phyloP scores from a whole-genome alignment of 805 yeast species.

The Tetrapisispora iriomotensis region DNA sequence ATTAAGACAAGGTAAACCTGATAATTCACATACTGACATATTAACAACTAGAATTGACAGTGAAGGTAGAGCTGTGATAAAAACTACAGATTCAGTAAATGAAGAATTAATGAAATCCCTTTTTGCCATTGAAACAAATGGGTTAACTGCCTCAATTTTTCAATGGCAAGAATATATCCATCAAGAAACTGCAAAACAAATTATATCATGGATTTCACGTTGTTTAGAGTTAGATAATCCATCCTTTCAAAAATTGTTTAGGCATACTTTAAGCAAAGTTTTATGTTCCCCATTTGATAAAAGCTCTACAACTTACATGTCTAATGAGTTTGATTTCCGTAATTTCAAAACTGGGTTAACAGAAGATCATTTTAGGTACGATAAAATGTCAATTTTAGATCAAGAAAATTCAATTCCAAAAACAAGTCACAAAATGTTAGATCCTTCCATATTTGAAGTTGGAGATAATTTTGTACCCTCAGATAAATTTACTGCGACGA shows the following conservation, averaged over 20 bases:
- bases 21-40: conserved; percentile 26
- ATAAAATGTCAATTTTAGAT: conserved; percentile 28
- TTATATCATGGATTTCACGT: conserved; percentile 44
- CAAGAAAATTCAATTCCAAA: conserved; percentile 28
- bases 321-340: conserved; percentile 16
- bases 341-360: conserved; percentile 13
- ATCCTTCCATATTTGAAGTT: not conserved
- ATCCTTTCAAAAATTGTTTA: conserved; percentile 32
- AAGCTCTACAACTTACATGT: conserved; percentile 14
- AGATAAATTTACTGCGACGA: not conserved
- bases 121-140: conserved; percentile 35
- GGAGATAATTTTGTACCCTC: not conserved
- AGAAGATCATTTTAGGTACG: conserved; percentile 15
- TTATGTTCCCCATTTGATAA: conserved; percentile 28
- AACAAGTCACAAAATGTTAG: conserved; percentile 25
- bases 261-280: conserved; percentile 35
- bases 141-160: conserved; percentile 47
- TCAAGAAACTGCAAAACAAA: conserved; percentile 36
- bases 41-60: conserved; percentile 37
- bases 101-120: conserved; percentile 28
- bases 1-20: conserved; percentile 33
- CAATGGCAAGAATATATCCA: conserved; percentile 42
- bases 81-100: conserved; percentile 23
- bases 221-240: conserved; percentile 32
- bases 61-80: conserved; percentile 42